These are phyloP conservation scores for Cladophialophora yegresii DNA, from an alignment of 2,329 filamentous ascomycete genomes.

Conservation along the genomic window DNA sequence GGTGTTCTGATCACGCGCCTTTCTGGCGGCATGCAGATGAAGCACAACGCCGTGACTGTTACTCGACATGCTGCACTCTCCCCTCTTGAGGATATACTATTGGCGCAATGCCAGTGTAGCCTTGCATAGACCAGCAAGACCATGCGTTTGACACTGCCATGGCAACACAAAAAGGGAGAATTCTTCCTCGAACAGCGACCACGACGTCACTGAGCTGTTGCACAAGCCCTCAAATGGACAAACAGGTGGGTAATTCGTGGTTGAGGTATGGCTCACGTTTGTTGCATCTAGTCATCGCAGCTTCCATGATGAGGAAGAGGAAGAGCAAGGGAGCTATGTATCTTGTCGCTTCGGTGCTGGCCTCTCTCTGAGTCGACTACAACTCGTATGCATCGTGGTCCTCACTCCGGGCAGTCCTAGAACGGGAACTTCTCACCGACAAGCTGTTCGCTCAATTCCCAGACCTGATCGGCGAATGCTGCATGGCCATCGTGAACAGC, in stretches of 20 bases:
- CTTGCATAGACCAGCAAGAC: background rate
- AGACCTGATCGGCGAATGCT: conserved; percentile 46
- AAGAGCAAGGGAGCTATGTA: background rate
- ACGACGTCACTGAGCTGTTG: conserved; percentile 1
- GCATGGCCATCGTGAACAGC: conserved; percentile 17
- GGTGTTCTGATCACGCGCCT: background rate
- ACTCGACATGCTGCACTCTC: background rate
- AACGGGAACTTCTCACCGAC: conserved; percentile 44
- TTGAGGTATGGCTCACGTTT: background rate
- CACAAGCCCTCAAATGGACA: background rate
- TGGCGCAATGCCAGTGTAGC: background rate
- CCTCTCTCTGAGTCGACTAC: background rate
- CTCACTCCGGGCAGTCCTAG: background rate
- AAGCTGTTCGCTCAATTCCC: conserved; percentile 51
- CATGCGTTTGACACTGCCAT: conserved; percentile 2
- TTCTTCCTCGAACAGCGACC: background rate
- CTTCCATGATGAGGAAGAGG: background rate
- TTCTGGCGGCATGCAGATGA: background rate
- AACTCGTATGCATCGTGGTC: background rate
- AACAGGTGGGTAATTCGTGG: background rate
- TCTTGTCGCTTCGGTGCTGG: too few species aligned
- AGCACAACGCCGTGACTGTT: background rate
- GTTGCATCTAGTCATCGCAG: background rate
- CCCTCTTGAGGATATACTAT: background rate
- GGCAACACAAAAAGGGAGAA: background rate